Evolutionary conservation across 2,329 filamentous ascomycete genomes (phyloP).

Genomic region (Clonostachys chloroleuca): DNA sequence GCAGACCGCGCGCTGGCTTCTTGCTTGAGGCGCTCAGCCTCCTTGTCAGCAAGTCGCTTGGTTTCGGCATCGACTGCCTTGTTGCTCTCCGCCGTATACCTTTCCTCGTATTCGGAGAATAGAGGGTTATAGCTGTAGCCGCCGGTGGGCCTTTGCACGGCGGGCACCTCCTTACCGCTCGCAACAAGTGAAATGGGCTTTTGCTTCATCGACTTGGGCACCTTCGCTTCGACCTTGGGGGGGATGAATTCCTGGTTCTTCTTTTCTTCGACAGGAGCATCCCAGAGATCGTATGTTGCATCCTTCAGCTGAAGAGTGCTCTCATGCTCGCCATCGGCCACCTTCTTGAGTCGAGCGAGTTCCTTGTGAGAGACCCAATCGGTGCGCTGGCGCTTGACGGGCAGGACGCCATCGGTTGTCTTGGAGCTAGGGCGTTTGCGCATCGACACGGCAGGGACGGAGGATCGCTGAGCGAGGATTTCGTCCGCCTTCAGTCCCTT

Average conservation of each 20-base stretch:
- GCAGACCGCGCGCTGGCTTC: slow-evolving; percentile 67
- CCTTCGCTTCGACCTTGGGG: slow-evolving; percentile 60
- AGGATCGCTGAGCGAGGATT: slow-evolving; percentile 81
- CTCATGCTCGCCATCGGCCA: slow-evolving; percentile 71
- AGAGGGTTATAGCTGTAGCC: slow-evolving; percentile 91
- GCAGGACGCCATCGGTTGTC: slow-evolving; percentile 68
- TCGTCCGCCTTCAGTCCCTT: slow-evolving; percentile 88
- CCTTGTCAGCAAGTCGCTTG: slow-evolving; percentile 63
- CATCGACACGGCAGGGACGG: slow-evolving; percentile 71
- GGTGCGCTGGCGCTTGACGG: slow-evolving; percentile 70
- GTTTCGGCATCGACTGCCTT: slow-evolving; percentile 77
- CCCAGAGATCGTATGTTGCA: slow-evolving; percentile 78
- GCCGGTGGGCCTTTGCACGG: slow-evolving; percentile 73
- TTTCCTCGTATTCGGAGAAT: slow-evolving; percentile 79
- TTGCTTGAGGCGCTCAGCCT: slow-evolving; percentile 60
- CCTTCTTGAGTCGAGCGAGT: slow-evolving; percentile 68
- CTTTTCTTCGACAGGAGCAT: slow-evolving; percentile 14
- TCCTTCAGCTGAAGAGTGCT: slow-evolving; percentile 50
- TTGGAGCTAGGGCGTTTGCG: slow-evolving; percentile 68
- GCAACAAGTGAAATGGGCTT: slow-evolving; percentile 79
- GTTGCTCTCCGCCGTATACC: slow-evolving; percentile 69
- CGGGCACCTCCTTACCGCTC: slow-evolving; percentile 73
- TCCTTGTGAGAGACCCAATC: slow-evolving; percentile 85
- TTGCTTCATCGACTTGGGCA: slow-evolving; percentile 70
- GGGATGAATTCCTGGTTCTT: slow-evolving; percentile 55